Percentiles rank a stretch among this genome's conserved stretches.
Evolutionary conservation across 1,139 yeast genomes (phyloP).

Genomic region (Candida sp.): DNA sequence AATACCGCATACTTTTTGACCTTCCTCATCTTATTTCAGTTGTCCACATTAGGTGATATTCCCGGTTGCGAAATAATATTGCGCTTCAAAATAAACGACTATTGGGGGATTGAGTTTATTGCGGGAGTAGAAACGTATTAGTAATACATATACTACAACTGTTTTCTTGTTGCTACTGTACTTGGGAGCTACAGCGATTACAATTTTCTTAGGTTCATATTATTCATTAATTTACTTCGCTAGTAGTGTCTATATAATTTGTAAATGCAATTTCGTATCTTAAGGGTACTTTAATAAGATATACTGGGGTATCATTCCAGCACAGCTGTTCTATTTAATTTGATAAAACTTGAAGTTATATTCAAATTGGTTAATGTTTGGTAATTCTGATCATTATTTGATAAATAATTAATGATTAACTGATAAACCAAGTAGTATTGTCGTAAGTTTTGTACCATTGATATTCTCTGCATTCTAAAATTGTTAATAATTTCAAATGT

Average conservation of each 20-base stretch:
- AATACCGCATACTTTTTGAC: too few species aligned
- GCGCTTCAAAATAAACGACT: too few species aligned
- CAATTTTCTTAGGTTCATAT: too few species aligned
- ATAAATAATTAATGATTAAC: constrained; percentile 22
- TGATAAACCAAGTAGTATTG: constrained; percentile 78
- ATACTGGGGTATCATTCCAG: background rate
- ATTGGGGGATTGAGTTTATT: too few species aligned
- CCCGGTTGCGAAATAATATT: too few species aligned
- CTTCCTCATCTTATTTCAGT: too few species aligned
- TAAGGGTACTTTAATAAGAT: too few species aligned
- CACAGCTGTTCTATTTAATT: background rate
- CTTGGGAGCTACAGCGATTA: too few species aligned
- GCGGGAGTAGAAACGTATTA: too few species aligned
- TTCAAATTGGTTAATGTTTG: background rate
- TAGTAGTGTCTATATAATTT: background rate
- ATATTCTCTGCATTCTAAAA: constrained; percentile 66
- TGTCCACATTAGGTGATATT: too few species aligned
- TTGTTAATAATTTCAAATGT: constrained; percentile 51
- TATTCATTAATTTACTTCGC: background rate
- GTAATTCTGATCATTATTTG: constrained; percentile 5
- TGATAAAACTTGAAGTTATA: background rate
- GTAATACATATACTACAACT: too few species aligned
- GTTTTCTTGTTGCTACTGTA: too few species aligned
- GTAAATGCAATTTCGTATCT: background rate
- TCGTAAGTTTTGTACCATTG: constrained; percentile 80